Conservation (phyloP, 441 rosid genomes). For the Eutrema salsugineum region DNA sequence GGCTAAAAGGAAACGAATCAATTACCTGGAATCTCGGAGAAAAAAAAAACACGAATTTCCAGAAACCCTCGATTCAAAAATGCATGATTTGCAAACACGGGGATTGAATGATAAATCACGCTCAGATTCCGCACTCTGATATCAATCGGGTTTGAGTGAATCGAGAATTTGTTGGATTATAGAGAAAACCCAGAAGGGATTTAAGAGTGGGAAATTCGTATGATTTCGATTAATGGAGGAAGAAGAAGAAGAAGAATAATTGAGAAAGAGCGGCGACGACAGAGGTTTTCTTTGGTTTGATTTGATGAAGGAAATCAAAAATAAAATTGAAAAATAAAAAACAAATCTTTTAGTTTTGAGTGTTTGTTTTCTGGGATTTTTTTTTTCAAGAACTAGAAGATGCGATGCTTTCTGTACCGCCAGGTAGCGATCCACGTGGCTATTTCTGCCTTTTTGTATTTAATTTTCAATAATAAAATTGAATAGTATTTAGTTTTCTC, state of each 20-base stretch:
- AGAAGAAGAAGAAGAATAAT: neutral
- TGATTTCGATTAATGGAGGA: neutral
- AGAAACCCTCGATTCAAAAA: constrained; percentile 5
- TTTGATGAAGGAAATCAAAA: neutral
- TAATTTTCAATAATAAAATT: too few relatives aligned
- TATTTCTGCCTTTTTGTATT: neutral
- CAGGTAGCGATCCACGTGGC: constrained; percentile 37
- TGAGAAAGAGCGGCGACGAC: constrained; percentile 19
- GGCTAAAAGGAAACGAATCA: neutral
- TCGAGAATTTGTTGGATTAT: neutral
- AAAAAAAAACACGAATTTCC: neutral
- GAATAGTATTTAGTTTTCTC: neutral
- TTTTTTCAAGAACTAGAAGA: constrained; percentile 13
- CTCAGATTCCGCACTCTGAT: neutral
- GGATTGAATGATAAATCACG: neutral
- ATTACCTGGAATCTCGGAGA: constrained; percentile 9
- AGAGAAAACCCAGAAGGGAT: constrained; percentile 10
- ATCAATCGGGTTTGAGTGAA: neutral
- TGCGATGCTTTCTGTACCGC: constrained; percentile 31
- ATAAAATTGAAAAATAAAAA: neutral
- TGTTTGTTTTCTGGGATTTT: neutral
- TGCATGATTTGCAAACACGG: neutral
- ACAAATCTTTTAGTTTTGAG: neutral
- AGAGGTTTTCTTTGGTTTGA: constrained; percentile 7
- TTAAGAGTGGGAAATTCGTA: neutral